Base-by-base conservation (phyloP, 192 early-diverging fungal genomes). In the Coemansia sp. region DNA sequence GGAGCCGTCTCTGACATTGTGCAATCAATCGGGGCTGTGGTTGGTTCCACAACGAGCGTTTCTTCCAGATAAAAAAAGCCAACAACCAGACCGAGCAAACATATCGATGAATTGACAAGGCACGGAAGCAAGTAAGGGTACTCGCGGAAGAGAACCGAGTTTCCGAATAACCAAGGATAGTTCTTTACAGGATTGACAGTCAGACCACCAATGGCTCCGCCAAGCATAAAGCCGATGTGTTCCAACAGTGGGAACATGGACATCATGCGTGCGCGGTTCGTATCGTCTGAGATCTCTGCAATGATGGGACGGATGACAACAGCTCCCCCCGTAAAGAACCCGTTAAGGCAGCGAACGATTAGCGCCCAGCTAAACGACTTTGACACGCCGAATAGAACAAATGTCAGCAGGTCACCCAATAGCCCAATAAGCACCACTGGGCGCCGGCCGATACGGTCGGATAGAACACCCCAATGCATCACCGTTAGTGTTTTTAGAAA, bases 81-180 rank as follows among this genome's bases (percentile, higher is more conserved):
- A 30, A 30, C 30, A 61, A 39, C 23, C 30, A 30, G 30, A 30
- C 30, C 30, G 30, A 30, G 3, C 30, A 30, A 30, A 30, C 30
- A 30, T 30, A 30, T 30, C 30, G 30, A 30, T 3, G 30, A 30
- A 3, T 30, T 30, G 30, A 30, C 30, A 30, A 30, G 30, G 30
- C 30, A 30, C 30, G 30, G 30, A 30, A 30, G 30, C 30, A 30
- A 30, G 30, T 30, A 30, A 30, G 30, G 30, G 30, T 30, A 30
- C 30, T 30, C 30, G 30, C 30, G 30, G 30, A 30, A 30, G 1
- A 16, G 20, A 6, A 33, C 38, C 63, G 67, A 72, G 46, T 85
- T 21, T 0, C 88, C 89, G 70, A 90, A 90, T 0, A 87, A 64
- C 8, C 68, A 55, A 0, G 93, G 92, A 52, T 87, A 92, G 23